phyloP scores from a whole-genome alignment of 1,284 basidiomycete species.

The Microbotryum violaceum region DNA sequence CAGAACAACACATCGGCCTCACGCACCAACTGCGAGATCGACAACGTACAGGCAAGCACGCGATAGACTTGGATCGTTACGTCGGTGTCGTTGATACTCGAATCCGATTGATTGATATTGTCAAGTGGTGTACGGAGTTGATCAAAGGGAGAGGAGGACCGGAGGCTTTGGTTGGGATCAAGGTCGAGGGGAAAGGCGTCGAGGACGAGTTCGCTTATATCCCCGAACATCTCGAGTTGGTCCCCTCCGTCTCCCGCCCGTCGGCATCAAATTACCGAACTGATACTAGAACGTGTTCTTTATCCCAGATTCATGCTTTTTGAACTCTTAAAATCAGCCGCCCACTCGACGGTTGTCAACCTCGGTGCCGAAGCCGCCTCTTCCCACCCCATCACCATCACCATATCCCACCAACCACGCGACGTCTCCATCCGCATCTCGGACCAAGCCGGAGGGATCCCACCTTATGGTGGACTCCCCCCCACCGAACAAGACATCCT shows the following conservation, averaged over 20 bases:
- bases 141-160: slow-evolving; percentile 54
- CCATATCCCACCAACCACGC: slow-evolving; percentile 62
- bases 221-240: slow-evolving; percentile 63
- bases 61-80: slow-evolving; percentile 3
- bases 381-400: slow-evolving; percentile 58
- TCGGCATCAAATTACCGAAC: background rate
- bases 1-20: slow-evolving; percentile 80
- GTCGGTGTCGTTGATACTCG: slow-evolving; percentile 81
- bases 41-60: slow-evolving; percentile 46
- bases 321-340: slow-evolving; percentile 72
- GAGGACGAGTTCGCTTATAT: slow-evolving; percentile 69
- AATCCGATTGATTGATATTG: slow-evolving; percentile 60
- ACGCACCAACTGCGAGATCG: slow-evolving; percentile 53
- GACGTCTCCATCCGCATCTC: slow-evolving; percentile 72
- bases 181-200: slow-evolving; percentile 45
- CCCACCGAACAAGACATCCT: slow-evolving; percentile 15
- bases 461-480: slow-evolving; percentile 30
- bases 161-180: slow-evolving; percentile 61
- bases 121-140: slow-evolving; percentile 59
- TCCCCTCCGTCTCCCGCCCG: background rate
- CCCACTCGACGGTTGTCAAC: slow-evolving; percentile 24
- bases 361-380: slow-evolving; percentile 21
- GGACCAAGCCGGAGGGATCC: slow-evolving; percentile 53
- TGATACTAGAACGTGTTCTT: background rate
- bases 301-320: slow-evolving; percentile 68